A percentile compares a stretch with the other conserved stretches of the same genome.
Evolutionary conservation across 495 filamentous ascomycete genomes (phyloP).

Genomic region (Xylaria bambusicola): DNA sequence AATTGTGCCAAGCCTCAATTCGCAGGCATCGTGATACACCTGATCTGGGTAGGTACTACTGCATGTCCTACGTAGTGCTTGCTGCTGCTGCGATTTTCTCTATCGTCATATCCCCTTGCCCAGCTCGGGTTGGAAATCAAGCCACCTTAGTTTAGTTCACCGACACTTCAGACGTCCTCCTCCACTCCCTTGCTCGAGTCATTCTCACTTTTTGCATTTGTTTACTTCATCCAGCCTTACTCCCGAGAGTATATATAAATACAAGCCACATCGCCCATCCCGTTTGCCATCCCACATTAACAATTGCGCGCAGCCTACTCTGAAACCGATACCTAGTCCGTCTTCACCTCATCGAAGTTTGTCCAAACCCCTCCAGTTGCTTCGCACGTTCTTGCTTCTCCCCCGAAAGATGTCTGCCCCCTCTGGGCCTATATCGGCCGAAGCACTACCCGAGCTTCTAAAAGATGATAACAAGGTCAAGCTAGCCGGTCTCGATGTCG

Average conservation of each 20-base stretch:
- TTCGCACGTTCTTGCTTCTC: background rate
- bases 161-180: background rate
- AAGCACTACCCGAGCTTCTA: constrained; percentile 66
- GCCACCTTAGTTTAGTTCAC: constrained; percentile 1
- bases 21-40: background rate
- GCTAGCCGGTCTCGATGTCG: constrained; percentile 87
- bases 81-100: background rate
- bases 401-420: constrained; percentile 21
- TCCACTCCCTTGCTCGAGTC: background rate
- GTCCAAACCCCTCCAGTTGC: background rate
- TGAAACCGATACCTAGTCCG: background rate
- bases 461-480: constrained; percentile 82
- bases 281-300: background rate
- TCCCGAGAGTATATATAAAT: background rate
- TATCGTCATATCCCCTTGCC: constrained; percentile 8
- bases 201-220: background rate
- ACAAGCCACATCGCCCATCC: too few relatives aligned
- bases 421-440: constrained; percentile 51
- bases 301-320: background rate
- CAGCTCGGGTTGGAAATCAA: background rate
- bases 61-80: background rate
- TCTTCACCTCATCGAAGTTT: background rate
- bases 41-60: background rate
- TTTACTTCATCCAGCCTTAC: background rate
- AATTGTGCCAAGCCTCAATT: background rate